phyloP scores from a whole-genome alignment of 2,329 filamentous ascomycete genomes.

The Botrytis cinerea region DNA sequence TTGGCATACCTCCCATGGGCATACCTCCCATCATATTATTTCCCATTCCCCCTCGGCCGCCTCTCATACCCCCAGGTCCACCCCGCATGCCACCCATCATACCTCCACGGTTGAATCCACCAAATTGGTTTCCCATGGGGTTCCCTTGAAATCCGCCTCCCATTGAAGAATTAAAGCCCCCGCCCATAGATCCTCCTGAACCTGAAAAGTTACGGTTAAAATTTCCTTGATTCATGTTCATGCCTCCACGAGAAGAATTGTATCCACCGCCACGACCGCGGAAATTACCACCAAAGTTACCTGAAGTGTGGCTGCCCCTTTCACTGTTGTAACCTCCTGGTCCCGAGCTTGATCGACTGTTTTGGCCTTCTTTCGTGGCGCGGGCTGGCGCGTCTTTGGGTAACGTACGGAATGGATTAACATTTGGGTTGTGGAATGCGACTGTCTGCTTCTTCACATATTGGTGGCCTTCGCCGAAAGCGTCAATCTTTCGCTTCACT shows the following conservation, averaged over 20 bases:
- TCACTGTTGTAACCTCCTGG: slow-evolving; percentile 53
- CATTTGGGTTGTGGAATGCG: slow-evolving; percentile 72
- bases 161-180: slow-evolving; percentile 47
- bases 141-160: slow-evolving; percentile 53
- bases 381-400: slow-evolving; percentile 83
- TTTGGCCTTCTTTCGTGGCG: slow-evolving; percentile 60
- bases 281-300: slow-evolving; percentile 46
- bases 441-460: slow-evolving; percentile 67
- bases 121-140: slow-evolving; percentile 48
- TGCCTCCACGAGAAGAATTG: slow-evolving; percentile 44
- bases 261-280: slow-evolving; percentile 53
- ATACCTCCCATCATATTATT: slow-evolving; percentile 49
- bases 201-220: slow-evolving; percentile 54
- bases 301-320: slow-evolving; percentile 41
- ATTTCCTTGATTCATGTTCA: slow-evolving; percentile 53
- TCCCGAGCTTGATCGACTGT: slow-evolving; percentile 53
- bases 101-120: slow-evolving; percentile 55
- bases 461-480: slow-evolving; percentile 53
- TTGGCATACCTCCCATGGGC: slow-evolving; percentile 57
- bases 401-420: slow-evolving; percentile 87
- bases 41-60: slow-evolving; percentile 55
- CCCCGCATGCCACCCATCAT: slow-evolving; percentile 54
- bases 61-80: slow-evolving; percentile 58
- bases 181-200: slow-evolving; percentile 48
- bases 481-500: slow-evolving; percentile 78